These are phyloP conservation scores for Mrakia frigida DNA, from an alignment of 768 basidiomycete species.

Conservation along the genomic window DNA sequence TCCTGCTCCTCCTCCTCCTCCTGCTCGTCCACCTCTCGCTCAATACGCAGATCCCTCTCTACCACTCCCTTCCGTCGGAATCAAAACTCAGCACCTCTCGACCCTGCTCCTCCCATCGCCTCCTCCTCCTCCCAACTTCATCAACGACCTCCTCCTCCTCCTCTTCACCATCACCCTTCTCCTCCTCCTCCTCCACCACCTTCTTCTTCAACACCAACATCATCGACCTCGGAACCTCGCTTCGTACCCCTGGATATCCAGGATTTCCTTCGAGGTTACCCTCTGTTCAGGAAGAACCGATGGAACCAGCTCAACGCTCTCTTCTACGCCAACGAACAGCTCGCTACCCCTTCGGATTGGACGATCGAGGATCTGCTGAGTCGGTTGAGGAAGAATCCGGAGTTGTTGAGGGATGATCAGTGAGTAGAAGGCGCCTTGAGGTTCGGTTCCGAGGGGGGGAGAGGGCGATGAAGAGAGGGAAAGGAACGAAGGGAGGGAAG, in stretches of 20 bases:
- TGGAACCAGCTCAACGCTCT: background rate
- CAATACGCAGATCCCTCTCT: background rate
- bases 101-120: background rate
- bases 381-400: background rate
- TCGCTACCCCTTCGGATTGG: constrained; percentile 3
- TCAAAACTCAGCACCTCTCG: background rate
- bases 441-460: too few species aligned
- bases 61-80: background rate
- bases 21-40: background rate
- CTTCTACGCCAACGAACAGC: constrained; percentile 13
- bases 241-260: constrained; percentile 1
- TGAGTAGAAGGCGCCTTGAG: background rate
- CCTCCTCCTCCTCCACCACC: background rate
- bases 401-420: background rate
- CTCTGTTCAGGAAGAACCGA: background rate
- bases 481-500: background rate
- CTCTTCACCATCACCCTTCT: background rate
- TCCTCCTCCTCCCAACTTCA: background rate
- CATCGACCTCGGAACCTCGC: background rate
- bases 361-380: background rate
- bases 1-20: background rate
- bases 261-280: constrained; percentile 7
- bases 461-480: too few species aligned
- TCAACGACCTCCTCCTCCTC: background rate
- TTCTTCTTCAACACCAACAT: background rate